Percentiles rank a stretch among this genome's conserved stretches.
phyloP scores from a whole-genome alignment of 164 flowering plant genomes.

The Aristolochia fimbriata region DNA sequence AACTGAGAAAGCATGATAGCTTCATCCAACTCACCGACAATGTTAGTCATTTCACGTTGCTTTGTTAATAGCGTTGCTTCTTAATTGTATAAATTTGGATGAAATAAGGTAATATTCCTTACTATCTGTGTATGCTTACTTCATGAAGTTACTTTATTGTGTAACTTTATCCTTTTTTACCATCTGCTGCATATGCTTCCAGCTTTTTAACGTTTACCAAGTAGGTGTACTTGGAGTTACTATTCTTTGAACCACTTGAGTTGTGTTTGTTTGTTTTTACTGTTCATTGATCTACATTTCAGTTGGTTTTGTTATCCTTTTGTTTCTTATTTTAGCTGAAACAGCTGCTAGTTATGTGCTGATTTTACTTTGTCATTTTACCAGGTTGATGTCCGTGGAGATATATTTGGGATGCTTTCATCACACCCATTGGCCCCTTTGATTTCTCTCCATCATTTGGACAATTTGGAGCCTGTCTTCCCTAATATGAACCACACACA shows the following conservation, averaged over 20 bases:
- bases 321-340: too few species aligned
- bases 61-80: too few species aligned
- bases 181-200: too few species aligned
- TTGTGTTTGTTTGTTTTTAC: neutral
- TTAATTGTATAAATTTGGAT: too few species aligned
- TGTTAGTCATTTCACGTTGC: too few species aligned
- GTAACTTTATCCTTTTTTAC: too few species aligned
- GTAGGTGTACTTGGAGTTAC: neutral
- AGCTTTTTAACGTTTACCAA: too few species aligned
- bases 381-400: conserved; percentile 76
- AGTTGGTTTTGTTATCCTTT: neutral
- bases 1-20: too few species aligned
- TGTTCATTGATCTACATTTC: neutral
- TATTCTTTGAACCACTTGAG: neutral
- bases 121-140: too few species aligned
- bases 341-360: neutral
- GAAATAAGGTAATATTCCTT: too few species aligned
- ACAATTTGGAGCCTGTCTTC: conserved; percentile 55
- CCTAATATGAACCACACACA: conserved; percentile 43
- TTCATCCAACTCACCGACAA: too few species aligned
- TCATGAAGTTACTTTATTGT: too few species aligned
- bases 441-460: conserved; percentile 80
- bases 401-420: conserved; percentile 67
- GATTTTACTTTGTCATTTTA: conserved; percentile 3
- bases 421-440: conserved; percentile 69